Conservation (phyloP, 768 basidiomycete genomes). For the Russula sp. region DNA sequence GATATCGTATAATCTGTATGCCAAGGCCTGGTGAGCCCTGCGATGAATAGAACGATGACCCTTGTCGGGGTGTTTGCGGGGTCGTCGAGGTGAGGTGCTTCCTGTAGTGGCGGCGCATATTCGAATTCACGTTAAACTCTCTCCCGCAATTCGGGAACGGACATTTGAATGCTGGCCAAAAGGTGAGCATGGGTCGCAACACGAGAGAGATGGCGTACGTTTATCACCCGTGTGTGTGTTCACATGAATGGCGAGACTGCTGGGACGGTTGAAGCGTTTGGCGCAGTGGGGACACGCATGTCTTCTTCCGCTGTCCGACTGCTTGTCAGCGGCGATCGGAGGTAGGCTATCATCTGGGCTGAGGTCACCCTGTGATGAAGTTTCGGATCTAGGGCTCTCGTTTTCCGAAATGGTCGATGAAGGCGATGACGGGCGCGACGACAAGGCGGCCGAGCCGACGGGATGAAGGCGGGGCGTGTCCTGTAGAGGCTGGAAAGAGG, state of each 20-base stretch:
- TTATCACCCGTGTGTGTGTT: constrained; percentile 65
- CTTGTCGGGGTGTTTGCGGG: constrained; percentile 12
- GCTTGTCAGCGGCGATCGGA: constrained; percentile 12
- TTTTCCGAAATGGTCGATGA: constrained; percentile 19
- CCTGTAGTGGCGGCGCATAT: constrained; percentile 74
- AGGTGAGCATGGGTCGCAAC: neutral
- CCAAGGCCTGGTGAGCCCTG: constrained; percentile 8
- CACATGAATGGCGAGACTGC: constrained; percentile 56
- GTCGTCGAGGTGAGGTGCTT: constrained; percentile 40
- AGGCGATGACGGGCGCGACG: constrained; percentile 14
- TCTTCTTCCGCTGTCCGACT: constrained; percentile 23
- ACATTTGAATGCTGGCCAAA: constrained; percentile 56
- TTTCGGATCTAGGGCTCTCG: constrained; percentile 15
- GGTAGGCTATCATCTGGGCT: constrained; percentile 7
- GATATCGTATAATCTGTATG: constrained; percentile 21
- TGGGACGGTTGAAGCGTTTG: constrained; percentile 64
- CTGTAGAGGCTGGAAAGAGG: constrained; percentile 4
- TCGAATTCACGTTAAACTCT: constrained; percentile 78
- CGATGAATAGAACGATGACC: constrained; percentile 11
- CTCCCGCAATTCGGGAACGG: constrained; percentile 68
- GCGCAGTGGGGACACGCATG: constrained; percentile 40
- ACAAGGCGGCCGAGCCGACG: neutral
- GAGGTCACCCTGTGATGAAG: constrained; percentile 12
- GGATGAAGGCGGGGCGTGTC: constrained; percentile 14
- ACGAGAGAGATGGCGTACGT: constrained; percentile 36